Conservation (phyloP, 2,329 filamentous ascomycete species). For the Beauveria rudraprayagi region DNA sequence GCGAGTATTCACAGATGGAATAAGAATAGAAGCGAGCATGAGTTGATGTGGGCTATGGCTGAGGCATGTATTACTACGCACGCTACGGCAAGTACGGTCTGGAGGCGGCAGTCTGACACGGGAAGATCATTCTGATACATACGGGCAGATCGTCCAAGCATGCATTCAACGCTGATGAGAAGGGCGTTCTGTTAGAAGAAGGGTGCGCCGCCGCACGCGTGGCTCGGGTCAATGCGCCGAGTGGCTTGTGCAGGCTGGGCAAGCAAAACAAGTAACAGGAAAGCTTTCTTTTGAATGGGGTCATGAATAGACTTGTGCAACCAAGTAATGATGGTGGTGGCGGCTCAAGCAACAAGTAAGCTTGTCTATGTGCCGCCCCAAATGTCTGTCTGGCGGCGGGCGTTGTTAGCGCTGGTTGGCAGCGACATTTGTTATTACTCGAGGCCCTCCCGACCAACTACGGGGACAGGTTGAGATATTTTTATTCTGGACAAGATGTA, state of each 20-base stretch:
- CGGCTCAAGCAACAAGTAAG: not conserved
- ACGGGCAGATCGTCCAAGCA: not conserved
- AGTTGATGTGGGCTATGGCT: too few species aligned
- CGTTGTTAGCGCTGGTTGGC: not conserved
- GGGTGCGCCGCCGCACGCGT: too few species aligned
- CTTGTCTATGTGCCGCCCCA: not conserved
- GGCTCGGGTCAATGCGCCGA: conserved; percentile 1
- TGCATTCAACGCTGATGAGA: too few species aligned
- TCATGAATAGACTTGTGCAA: too few species aligned
- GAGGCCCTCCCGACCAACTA: not conserved
- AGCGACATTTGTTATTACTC: conserved; percentile 1
- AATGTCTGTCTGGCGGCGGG: not conserved
- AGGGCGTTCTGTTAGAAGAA: too few species aligned
- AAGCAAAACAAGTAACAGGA: not conserved
- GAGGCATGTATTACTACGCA: too few species aligned
- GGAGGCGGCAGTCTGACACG: too few species aligned
- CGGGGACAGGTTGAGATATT: not conserved
- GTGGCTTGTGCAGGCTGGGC: conserved; percentile 5
- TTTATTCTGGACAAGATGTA: not conserved
- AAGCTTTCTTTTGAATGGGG: not conserved
- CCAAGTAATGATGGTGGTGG: not conserved
- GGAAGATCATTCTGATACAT: not conserved
- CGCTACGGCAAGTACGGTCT: too few species aligned
- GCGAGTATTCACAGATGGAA: not conserved
- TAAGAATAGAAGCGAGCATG: not conserved